These are phyloP conservation scores for Hibiscus tridactylites DNA, from an alignment of 345 rosid genomes.

Conservation along the genomic window DNA sequence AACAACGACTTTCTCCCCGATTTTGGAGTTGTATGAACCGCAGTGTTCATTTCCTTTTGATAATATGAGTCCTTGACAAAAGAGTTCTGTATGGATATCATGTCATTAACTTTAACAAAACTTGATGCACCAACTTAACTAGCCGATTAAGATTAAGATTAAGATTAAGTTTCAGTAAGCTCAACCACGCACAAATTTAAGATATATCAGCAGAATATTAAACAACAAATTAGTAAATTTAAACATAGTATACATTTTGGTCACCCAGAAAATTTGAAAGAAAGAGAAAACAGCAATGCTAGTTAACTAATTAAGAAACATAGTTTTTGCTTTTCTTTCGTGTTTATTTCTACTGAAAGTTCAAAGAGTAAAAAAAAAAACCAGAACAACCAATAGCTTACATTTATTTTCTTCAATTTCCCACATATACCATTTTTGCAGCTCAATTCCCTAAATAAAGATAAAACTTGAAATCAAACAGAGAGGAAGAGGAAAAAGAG, in stretches of 20 bases:
- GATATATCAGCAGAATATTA: neutral
- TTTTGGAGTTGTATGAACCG: conserved; percentile 63
- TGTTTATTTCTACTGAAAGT: too few relatives aligned
- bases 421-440: neutral
- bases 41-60: conserved; percentile 38
- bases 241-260: too few relatives aligned
- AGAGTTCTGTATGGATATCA: conserved; percentile 12
- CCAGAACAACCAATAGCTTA: too few relatives aligned
- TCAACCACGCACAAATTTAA: neutral
- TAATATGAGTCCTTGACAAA: neutral
- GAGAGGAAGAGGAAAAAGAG: neutral
- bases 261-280: too few relatives aligned
- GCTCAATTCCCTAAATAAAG: neutral
- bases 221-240: neutral
- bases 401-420: neutral
- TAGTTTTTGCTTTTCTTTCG: too few relatives aligned
- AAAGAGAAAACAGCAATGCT: too few relatives aligned
- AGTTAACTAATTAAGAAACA: too few relatives aligned
- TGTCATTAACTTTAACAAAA: neutral
- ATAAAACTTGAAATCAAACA: neutral
- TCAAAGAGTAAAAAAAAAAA: too few relatives aligned
- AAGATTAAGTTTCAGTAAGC: conserved; percentile 5
- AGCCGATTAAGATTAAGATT: neutral
- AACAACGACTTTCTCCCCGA: conserved; percentile 78
- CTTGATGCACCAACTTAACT: neutral